Base-by-base conservation (phyloP, 2,329 filamentous ascomycete species). In the Botrytis cinerea region DNA sequence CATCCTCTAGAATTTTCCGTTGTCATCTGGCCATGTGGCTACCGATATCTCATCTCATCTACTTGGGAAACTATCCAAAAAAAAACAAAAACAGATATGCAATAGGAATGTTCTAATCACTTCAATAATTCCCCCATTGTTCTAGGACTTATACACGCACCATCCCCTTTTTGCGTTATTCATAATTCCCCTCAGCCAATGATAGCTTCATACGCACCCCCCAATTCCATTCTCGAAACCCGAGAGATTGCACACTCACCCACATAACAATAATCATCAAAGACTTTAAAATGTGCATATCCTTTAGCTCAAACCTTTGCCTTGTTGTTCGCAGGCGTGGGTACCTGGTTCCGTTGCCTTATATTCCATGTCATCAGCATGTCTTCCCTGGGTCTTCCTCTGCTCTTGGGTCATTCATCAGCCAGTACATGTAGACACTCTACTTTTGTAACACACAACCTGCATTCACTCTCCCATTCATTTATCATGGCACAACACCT, bases 351-450 rank as follows among this genome's bases (percentile, higher is more conserved):
- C 40, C 28, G 38, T 46, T 68, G 70, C 70, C 70, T 45, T 59
- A 54, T 72, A 48, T 72, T 68, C 71, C 71, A 45, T 72, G 71
- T 43, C 62, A 22, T 59, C 43, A 72, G 62, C 71, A 64, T 72
- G 62, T 51, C 28, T 43, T 48, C 40, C 71, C 62, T 69, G 71
- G 43, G 60, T 28, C 35, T 20, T 46, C 45, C 45, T 67, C 35
- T 60, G 60, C 54, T 68, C 71, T 69, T 72, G 62, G 71, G 71
- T 69, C 71, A 60, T 69, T 48, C 35, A 22, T 20, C 46, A 54
- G 46, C 35, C 64, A 68, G 46, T 28, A 40, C 22, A 57, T 43
- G 46, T 54, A 43, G 46, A 54, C 20, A 68, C 43, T 40, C 64
- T 54, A 40, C 35, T 28, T 54, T 68, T 7, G 46, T 68, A 43